Evolutionary conservation across 2,329 filamentous ascomycete genomes (phyloP).

Genomic region (Fusarium musae): DNA sequence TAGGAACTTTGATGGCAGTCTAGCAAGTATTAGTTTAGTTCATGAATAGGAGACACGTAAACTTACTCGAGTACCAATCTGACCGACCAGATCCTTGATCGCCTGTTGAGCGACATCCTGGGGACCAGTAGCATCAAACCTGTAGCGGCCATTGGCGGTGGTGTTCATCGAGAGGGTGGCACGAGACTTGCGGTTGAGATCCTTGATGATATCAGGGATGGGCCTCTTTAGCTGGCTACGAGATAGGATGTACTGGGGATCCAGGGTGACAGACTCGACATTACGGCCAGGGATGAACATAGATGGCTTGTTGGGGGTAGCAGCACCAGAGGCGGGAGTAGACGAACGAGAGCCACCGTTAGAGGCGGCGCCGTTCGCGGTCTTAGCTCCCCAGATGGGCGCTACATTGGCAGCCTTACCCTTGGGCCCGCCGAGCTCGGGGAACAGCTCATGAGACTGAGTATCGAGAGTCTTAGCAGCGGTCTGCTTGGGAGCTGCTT

Average conservation of each 20-base stretch:
- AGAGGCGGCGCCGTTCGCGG: conserved; percentile 64
- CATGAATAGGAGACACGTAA: background rate
- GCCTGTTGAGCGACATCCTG: conserved; percentile 87
- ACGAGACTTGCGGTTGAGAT: conserved; percentile 92
- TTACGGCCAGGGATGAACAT: conserved; percentile 86
- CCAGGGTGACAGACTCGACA: conserved; percentile 78
- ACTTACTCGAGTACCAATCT: conserved; percentile 85
- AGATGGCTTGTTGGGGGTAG: conserved; percentile 56
- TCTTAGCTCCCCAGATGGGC: conserved; percentile 82
- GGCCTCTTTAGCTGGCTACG: conserved; percentile 84
- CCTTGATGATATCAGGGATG: conserved; percentile 84
- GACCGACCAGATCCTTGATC: conserved; percentile 86
- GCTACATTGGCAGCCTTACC: conserved; percentile 74
- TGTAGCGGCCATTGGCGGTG: conserved; percentile 76
- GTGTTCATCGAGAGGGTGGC: conserved; percentile 83
- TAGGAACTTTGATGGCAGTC: conserved; percentile 75
- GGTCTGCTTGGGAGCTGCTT: conserved; percentile 76
- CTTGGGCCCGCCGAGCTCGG: conserved; percentile 80
- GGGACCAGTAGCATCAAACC: conserved; percentile 87
- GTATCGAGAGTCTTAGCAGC: conserved; percentile 73
- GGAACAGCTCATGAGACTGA: conserved; percentile 90
- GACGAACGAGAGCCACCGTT: conserved; percentile 69
- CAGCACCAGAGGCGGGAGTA: conserved; percentile 70
- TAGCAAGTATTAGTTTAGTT: conserved; percentile 44
- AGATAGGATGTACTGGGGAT: conserved; percentile 80